Evolutionary conservation across 2,329 filamentous ascomycete genomes (phyloP).

Genomic region (Xenosphaeropsis pyriputrescens): DNA sequence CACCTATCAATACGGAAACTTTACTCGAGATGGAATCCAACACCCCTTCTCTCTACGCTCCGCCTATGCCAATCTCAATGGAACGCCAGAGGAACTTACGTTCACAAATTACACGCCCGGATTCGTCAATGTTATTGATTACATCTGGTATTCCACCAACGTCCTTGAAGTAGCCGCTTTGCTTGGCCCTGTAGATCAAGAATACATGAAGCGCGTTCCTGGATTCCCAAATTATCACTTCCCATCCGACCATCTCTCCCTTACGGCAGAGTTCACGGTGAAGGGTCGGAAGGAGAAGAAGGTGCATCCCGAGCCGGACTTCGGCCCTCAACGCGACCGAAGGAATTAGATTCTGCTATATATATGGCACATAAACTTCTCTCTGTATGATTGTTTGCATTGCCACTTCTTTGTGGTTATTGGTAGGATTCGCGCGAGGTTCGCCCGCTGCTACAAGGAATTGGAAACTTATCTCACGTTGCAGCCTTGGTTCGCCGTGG

Average conservation of each 20-base stretch:
- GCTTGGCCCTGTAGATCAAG: slow-evolving; percentile 55
- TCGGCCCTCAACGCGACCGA: slow-evolving; percentile 9
- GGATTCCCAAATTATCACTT: slow-evolving; percentile 66
- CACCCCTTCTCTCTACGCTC: slow-evolving; percentile 93
- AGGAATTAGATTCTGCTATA: neutral
- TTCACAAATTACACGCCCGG: slow-evolving; percentile 96
- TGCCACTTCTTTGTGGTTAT: too few relatives aligned
- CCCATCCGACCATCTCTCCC: slow-evolving; percentile 57
- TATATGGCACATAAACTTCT: too few relatives aligned
- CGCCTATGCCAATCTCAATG: slow-evolving; percentile 69
- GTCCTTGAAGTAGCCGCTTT: slow-evolving; percentile 50
- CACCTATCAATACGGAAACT: slow-evolving; percentile 78
- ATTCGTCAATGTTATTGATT: slow-evolving; percentile 89
- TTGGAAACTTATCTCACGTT: too few relatives aligned
- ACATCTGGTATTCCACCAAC: slow-evolving; percentile 92
- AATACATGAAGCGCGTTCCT: slow-evolving; percentile 55
- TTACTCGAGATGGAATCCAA: slow-evolving; percentile 81
- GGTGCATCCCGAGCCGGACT: slow-evolving; percentile 15
- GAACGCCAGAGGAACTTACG: slow-evolving; percentile 68
- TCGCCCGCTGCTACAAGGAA: too few relatives aligned
- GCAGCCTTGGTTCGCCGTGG: too few relatives aligned
- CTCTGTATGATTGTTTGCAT: too few relatives aligned
- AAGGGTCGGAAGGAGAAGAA: slow-evolving; percentile 41
- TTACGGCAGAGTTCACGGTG: slow-evolving; percentile 55
- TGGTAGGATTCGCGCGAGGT: too few relatives aligned